phyloP scores from a whole-genome alignment of 1,284 basidiomycete species.

The Kalmanozyma brasiliensis region DNA sequence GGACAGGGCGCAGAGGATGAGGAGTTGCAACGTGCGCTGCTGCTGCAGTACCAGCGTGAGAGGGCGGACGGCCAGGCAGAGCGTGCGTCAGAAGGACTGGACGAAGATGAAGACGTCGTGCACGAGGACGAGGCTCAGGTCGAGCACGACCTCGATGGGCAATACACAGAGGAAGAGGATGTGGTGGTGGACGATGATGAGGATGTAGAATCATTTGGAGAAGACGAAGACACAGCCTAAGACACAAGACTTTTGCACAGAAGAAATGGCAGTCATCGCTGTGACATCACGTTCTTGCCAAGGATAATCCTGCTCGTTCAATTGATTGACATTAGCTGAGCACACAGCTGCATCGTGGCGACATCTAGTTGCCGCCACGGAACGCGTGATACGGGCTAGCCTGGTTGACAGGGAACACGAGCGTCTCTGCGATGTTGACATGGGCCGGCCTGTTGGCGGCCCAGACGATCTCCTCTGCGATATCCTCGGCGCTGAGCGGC shows the following conservation, averaged over 20 bases:
- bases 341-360: too few relatives aligned
- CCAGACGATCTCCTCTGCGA: conserved; percentile 97
- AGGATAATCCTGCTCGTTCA: too few relatives aligned
- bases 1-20: conserved; percentile 9
- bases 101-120: conserved; percentile 3
- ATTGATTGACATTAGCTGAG: too few relatives aligned
- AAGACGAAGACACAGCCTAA: conserved; percentile 8
- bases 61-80: conserved; percentile 1
- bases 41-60: conserved; percentile 22
- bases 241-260: too few relatives aligned
- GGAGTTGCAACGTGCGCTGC: conserved; percentile 21
- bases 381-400: conserved; percentile 60
- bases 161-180: conserved; percentile 9
- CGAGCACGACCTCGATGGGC: conserved; percentile 8
- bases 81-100: background rate
- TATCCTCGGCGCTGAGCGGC: conserved; percentile 62
- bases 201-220: conserved; percentile 21
- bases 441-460: conserved; percentile 76
- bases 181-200: conserved; percentile 18
- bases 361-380: conserved; percentile 29
- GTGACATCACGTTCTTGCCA: too few relatives aligned
- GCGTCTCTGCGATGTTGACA: conserved; percentile 63
- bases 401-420: conserved; percentile 63
- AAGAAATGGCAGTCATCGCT: background rate
- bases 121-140: conserved; percentile 4